These are phyloP conservation scores for Puccinia novopanici DNA, from an alignment of 1,284 basidiomycete genomes.

Conservation along the genomic window DNA sequence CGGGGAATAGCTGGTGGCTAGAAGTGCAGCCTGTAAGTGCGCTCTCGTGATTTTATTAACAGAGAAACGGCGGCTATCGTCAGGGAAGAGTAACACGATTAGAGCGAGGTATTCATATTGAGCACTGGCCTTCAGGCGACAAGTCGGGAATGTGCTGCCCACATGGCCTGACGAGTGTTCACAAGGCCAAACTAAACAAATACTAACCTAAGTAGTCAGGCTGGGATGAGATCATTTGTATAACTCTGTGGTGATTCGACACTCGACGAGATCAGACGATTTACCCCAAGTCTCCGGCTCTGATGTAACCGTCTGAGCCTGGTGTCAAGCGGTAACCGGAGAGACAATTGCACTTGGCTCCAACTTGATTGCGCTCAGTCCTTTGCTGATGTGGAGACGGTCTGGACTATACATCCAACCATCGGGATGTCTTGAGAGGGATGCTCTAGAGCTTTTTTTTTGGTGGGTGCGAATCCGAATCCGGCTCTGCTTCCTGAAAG, in stretches of 20 bases:
- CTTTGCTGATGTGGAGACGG: neutral
- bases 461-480: too few species aligned
- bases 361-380: neutral
- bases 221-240: neutral
- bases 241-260: neutral
- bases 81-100: neutral
- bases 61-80: neutral
- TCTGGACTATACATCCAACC: neutral
- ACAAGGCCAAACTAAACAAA: neutral
- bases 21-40: too few species aligned
- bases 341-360: neutral
- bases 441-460: too few species aligned
- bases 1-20: too few species aligned
- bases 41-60: too few species aligned
- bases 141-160: neutral
- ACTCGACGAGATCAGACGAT: neutral
- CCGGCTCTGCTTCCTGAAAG: too few species aligned
- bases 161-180: neutral
- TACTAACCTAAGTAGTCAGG: neutral
- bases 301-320: neutral
- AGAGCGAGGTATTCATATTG: neutral
- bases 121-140: neutral
- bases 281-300: neutral
- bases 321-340: too few species aligned
- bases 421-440: too few species aligned